A percentile compares a stretch with the other conserved stretches of the same genome.
Conservation (phyloP, 306 rosid genomes). For the Pyrus betulifolia region DNA sequence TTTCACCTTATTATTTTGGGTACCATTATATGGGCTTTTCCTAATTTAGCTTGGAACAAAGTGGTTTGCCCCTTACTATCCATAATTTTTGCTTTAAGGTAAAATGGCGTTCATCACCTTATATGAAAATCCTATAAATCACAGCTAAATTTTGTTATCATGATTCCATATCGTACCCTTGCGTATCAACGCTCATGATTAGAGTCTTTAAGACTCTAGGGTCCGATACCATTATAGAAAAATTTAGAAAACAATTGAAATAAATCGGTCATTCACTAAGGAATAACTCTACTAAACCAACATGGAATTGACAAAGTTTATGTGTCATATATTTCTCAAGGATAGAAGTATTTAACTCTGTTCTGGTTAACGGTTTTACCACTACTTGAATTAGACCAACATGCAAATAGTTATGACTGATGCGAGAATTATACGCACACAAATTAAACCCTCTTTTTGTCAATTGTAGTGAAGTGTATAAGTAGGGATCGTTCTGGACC, state of each 20-base stretch:
- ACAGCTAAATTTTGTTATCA: background rate
- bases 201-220: background rate
- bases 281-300: background rate
- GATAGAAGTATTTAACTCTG: background rate
- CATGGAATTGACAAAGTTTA: too few relatives aligned
- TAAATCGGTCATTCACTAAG: background rate
- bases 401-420: background rate
- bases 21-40: background rate
- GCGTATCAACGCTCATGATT: too few relatives aligned
- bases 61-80: background rate
- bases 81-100: background rate
- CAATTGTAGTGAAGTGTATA: too few relatives aligned
- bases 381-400: background rate
- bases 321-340: background rate
- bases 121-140: too few relatives aligned
- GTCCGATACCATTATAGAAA: background rate
- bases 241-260: background rate
- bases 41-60: background rate
- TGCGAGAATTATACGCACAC: too few relatives aligned
- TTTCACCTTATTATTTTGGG: background rate
- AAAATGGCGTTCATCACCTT: background rate
- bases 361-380: background rate
- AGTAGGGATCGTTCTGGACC: too few relatives aligned
- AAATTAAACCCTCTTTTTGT: too few relatives aligned
- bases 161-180: background rate